Evolutionary conservation across 805 yeast genomes (phyloP), one percentile per base, ranked within the genome.

Genomic region (Nakazawaea anatomiae): DNA sequence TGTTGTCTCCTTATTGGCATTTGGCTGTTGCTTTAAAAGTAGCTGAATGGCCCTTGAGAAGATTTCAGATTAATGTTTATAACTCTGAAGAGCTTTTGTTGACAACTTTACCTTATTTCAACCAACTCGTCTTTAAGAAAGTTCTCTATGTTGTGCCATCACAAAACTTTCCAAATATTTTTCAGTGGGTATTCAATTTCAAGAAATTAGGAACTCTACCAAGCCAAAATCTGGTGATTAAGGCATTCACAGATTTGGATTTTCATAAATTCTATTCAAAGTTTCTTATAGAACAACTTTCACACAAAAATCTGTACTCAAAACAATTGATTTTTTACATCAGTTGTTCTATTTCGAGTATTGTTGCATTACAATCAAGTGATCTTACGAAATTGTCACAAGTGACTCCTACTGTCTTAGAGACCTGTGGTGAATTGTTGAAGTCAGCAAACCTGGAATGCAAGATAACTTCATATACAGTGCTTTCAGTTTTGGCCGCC

Each of bases 41-140:
- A 5, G 74, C 89, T 10, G 99, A 94, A 71, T 94, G 99, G 99
- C 80, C 91, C 28, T 85, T 94, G 18, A 85, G 99, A 70, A 79
- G 98, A 59, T 94, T 83, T 71, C 84, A 89, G 62, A 81, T 89
- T 57, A 91, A 94, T 63, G 74, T 87, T 46, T 84, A 86, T 60
- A 89, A 87, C 60, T 71, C 90, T 0, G 98, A 92, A 65, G 64
- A 73, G 50, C 62, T 94, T 34, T 62, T 94, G 43, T 67, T 92
- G 51, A 75, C 91, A 2, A 76, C 87, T 1, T 73, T 94, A 57
- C 95, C 97, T n/a, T 89, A 86, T 68, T 89, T 84, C 67, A 79
- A 76, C 57, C 74, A 80, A 39, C 84, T 90, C 0, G 74, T 87
- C 5, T 94, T 94, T 65, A 76, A 82, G 46, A 82, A 94, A 57